phyloP scores from a whole-genome alignment of 257 asterid species.

The Solanum stenotomum region DNA sequence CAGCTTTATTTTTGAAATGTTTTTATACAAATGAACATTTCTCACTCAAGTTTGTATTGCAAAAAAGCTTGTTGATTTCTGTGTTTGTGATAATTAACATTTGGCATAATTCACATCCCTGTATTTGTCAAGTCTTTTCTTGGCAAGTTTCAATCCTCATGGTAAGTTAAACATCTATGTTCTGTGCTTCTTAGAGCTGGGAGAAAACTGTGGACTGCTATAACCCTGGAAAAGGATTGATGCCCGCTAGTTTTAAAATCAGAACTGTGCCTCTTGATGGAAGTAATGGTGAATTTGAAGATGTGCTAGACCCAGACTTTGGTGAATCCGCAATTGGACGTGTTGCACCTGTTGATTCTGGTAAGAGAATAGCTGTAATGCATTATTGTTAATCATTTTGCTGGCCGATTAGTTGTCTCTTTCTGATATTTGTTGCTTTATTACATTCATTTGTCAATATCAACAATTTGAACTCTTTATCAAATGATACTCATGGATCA shows the following conservation, averaged over 20 bases:
- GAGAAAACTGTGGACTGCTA: constrained; percentile 76
- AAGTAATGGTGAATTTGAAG: constrained; percentile 50
- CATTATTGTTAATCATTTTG: not conserved
- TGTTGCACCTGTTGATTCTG: constrained; percentile 87
- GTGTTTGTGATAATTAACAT: not conserved
- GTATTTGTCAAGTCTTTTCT: not conserved
- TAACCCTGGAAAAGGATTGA: constrained; percentile 76
- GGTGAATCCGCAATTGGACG: constrained; percentile 88
- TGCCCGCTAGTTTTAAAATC: constrained; percentile 83
- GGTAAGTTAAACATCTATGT: not conserved
- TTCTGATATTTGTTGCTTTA: not conserved
- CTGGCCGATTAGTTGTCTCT: not conserved
- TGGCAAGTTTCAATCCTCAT: not conserved
- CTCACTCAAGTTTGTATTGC: not conserved
- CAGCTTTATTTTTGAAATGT: not conserved
- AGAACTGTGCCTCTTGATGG: constrained; percentile 49
- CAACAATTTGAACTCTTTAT: not conserved
- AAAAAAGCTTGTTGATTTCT: not conserved
- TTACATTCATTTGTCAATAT: not conserved
- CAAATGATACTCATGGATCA: not conserved
- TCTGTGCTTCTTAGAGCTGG: constrained; percentile 51
- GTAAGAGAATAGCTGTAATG: constrained; percentile 19
- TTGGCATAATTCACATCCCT: not conserved
- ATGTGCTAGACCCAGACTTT: constrained; percentile 70
- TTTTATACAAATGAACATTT: not conserved